Evolutionary conservation across 306 rosid genomes (phyloP).

Genomic region (Styphnolobium japonicum): DNA sequence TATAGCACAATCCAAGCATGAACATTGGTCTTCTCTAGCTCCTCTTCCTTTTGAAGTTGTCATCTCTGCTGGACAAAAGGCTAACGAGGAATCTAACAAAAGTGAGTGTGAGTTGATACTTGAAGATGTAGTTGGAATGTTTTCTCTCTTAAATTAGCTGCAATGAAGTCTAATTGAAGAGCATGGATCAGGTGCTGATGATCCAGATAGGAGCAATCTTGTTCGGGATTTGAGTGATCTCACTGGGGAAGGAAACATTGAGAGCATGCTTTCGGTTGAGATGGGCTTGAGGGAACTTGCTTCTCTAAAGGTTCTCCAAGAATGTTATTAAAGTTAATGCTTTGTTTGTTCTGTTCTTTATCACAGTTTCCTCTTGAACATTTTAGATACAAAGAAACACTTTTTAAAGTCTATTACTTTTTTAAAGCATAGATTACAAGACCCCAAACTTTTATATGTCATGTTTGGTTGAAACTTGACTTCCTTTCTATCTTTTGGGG

Average conservation of each 20-base stretch:
- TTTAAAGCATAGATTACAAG: constrained; percentile 2
- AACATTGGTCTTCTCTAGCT: constrained; percentile 92
- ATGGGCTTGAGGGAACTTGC: constrained; percentile 88
- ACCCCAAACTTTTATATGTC: background rate
- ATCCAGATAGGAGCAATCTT: constrained; percentile 61
- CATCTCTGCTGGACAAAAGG: constrained; percentile 95
- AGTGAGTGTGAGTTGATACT: constrained; percentile 41
- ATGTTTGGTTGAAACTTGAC: constrained; percentile 1
- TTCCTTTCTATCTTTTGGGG: background rate
- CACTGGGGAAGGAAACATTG: constrained; percentile 90
- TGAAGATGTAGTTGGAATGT: background rate
- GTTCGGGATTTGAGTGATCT: constrained; percentile 81
- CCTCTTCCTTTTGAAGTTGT: constrained; percentile 95
- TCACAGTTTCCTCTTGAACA: background rate
- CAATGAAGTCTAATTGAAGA: constrained; percentile 17
- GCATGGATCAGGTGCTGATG: constrained; percentile 58
- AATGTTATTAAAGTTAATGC: constrained; percentile 4
- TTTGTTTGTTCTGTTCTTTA: background rate
- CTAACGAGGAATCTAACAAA: constrained; percentile 85
- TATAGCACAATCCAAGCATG: constrained; percentile 72
- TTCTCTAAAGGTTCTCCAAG: constrained; percentile 66
- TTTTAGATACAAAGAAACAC: constrained; percentile 8
- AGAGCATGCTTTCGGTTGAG: constrained; percentile 96
- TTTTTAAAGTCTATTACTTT: background rate
- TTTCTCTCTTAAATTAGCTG: background rate